Percentiles rank a stretch among this genome's conserved stretches.
Evolutionary conservation across 2,329 filamentous ascomycete genomes (phyloP).

Genomic region (Alternaria arborescens): DNA sequence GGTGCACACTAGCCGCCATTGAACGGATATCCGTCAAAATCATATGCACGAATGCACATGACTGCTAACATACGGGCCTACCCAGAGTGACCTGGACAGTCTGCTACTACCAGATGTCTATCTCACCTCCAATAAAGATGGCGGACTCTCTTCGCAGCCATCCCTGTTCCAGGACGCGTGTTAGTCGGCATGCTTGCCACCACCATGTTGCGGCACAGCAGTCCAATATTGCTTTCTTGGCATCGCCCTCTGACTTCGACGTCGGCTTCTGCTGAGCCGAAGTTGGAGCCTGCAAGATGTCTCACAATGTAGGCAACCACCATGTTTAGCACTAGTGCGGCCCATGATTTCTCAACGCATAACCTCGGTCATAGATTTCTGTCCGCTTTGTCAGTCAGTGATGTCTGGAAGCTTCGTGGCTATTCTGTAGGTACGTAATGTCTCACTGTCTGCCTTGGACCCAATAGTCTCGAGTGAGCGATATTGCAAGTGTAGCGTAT

Average conservation of each 20-base stretch:
- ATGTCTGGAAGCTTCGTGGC: background rate
- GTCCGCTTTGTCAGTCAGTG: background rate
- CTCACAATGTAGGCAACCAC: conserved; percentile 2
- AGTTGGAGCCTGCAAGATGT: background rate
- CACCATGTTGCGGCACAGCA: background rate
- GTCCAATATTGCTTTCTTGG: background rate
- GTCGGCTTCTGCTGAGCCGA: background rate
- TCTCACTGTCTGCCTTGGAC: background rate
- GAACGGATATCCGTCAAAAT: background rate
- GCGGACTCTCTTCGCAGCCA: background rate
- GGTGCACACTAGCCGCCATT: background rate
- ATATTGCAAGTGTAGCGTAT: background rate
- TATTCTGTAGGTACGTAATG: background rate
- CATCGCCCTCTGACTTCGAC: background rate
- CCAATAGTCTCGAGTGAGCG: background rate
- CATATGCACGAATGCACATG: background rate
- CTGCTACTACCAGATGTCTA: background rate
- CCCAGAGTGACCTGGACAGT: too few relatives aligned
- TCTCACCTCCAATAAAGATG: background rate
- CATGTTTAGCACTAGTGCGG: background rate
- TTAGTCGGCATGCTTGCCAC: background rate
- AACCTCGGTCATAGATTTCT: too few relatives aligned
- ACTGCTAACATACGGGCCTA: background rate
- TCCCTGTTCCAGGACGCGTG: background rate
- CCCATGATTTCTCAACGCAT: background rate